phyloP scores from a whole-genome alignment of 2,329 filamentous ascomycete species.

The Apiospora kogelbergensis region DNA sequence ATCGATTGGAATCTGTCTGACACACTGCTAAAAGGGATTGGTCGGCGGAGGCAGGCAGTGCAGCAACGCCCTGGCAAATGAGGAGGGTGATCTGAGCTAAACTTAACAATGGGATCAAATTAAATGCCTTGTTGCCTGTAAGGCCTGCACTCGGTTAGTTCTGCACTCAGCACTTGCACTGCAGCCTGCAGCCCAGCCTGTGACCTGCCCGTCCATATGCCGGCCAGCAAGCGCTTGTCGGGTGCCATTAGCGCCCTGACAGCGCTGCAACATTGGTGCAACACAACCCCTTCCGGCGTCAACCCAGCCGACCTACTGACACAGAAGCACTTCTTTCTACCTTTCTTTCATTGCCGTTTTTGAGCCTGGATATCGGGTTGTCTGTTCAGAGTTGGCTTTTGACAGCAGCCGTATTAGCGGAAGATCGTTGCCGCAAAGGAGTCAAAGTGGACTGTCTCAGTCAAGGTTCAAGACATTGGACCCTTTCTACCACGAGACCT shows the following conservation, averaged over 20 bases:
- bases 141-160: too few species aligned
- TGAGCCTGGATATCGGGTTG: background rate
- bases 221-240: background rate
- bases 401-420: background rate
- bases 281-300: background rate
- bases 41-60: constrained; percentile 2
- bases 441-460: background rate
- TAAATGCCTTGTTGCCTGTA: background rate
- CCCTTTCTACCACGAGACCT: background rate
- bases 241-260: background rate
- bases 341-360: background rate
- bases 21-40: background rate
- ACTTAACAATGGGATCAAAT: background rate
- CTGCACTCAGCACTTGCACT: too few species aligned
- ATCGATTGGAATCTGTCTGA: background rate
- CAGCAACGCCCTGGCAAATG: background rate
- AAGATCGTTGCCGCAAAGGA: background rate
- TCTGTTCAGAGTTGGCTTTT: background rate
- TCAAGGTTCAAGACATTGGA: constrained; percentile 1
- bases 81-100: background rate
- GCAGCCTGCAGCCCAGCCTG: too few species aligned
- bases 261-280: background rate
- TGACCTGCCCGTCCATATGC: background rate
- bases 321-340: background rate
- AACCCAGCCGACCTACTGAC: background rate